These are phyloP conservation scores for Acanthamoeba sp. DNA, from an alignment of 208 protist genomes.

Conservation along the genomic window DNA sequence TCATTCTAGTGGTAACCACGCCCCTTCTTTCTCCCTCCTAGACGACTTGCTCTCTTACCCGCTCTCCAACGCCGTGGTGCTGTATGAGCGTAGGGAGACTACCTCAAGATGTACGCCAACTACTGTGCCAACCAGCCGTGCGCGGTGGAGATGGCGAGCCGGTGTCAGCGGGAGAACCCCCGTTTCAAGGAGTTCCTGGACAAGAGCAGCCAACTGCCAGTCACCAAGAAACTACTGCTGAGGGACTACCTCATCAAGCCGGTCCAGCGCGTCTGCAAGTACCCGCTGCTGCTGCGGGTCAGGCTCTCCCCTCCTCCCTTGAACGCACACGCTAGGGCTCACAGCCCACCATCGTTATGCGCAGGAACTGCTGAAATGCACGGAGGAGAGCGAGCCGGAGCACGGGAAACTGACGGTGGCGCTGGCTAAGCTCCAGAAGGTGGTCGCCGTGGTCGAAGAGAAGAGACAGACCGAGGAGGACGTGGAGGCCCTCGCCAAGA, in stretches of 20 bases:
- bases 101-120: conserved; percentile 47
- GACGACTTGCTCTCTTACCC: neutral
- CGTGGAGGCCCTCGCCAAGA: neutral
- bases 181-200: conserved; percentile 18
- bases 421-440: conserved; percentile 29
- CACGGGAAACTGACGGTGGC: neutral
- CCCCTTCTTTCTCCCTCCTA: no score
- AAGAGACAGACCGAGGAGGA: conserved; percentile 42
- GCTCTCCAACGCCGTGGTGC: no score
- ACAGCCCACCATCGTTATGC: no score
- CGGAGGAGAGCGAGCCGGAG: conserved; percentile 3
- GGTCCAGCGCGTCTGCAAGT: conserved; percentile 54
- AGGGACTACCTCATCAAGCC: conserved; percentile 65
- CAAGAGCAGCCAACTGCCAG: neutral
- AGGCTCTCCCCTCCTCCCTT: no score
- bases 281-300: conserved; percentile 36
- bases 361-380: conserved; percentile 54
- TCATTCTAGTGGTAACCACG: no score
- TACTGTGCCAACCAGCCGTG: conserved; percentile 24
- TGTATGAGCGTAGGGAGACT: conserved; percentile 23
- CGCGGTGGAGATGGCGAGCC: neutral
- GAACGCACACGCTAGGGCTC: no score
- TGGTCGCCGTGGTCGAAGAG: neutral
- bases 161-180: conserved; percentile 17
- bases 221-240: neutral